Conservation (phyloP, 2,329 filamentous ascomycete genomes). For the Tothia fuscella region DNA sequence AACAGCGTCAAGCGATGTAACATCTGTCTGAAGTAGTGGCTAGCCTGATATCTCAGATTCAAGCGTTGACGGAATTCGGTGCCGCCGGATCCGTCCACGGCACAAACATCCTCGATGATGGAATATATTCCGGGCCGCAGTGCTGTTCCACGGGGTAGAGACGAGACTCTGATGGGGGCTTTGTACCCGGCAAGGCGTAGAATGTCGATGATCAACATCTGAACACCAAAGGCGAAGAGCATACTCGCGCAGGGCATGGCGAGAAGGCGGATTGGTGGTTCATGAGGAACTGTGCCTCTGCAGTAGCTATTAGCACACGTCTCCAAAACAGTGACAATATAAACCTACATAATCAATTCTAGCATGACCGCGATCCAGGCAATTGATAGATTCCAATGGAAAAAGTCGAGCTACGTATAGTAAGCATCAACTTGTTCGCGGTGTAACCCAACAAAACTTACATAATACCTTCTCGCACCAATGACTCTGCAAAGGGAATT, state of each 20-base stretch:
- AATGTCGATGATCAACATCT: conserved; percentile 38
- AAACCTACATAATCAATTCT: conserved; percentile 39
- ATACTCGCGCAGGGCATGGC: conserved; percentile 41
- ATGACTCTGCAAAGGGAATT: conserved; percentile 41
- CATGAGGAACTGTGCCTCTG: conserved; percentile 33
- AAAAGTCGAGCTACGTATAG: conserved; percentile 38
- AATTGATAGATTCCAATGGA: conserved; percentile 45
- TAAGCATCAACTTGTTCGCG: conserved; percentile 12
- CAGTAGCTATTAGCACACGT: neutral
- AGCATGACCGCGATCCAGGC: conserved; percentile 46
- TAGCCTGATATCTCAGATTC: conserved; percentile 41
- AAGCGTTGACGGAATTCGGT: conserved; percentile 41
- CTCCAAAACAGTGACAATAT: neutral
- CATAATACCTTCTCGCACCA: conserved; percentile 31
- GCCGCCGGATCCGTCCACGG: conserved; percentile 41
- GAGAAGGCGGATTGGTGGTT: conserved; percentile 41
- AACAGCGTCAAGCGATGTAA: conserved; percentile 39
- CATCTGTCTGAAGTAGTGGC: conserved; percentile 41
- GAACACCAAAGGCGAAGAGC: conserved; percentile 39
- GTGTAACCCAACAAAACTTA: conserved; percentile 15
- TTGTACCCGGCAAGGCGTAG: conserved; percentile 33
- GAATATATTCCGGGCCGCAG: conserved; percentile 43
- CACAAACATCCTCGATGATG: conserved; percentile 42
- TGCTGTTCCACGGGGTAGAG: conserved; percentile 37
- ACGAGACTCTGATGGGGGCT: conserved; percentile 40